These are phyloP conservation scores for Yamadazyma dushanensis DNA, from an alignment of 1,139 yeast species.

Conservation along the genomic window DNA sequence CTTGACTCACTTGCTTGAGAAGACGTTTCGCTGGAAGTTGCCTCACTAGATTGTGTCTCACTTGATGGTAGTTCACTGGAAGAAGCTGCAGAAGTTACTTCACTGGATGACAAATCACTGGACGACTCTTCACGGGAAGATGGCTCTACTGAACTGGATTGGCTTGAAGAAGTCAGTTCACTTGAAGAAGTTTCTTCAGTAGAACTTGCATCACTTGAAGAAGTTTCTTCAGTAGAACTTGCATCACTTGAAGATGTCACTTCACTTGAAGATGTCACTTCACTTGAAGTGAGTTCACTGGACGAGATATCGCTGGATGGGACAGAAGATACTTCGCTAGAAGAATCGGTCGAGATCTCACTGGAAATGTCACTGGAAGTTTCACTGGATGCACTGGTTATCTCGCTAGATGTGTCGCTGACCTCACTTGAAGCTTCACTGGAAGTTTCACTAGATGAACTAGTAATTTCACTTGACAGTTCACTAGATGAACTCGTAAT, in stretches of 20 bases:
- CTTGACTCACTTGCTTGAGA: slow-evolving; percentile 7
- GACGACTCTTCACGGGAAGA: neutral
- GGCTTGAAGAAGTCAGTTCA: slow-evolving; percentile 1
- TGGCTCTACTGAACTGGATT: neutral
- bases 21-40: slow-evolving; percentile 2
- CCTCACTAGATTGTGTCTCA: too few species aligned
- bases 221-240: neutral
- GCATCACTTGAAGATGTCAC: slow-evolving; percentile 1
- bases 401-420: slow-evolving; percentile 1
- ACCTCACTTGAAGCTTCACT: slow-evolving; percentile 3
- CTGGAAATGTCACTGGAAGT: too few species aligned
- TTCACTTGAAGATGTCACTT: slow-evolving; percentile 8
- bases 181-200: slow-evolving; percentile 7
- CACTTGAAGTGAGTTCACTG: slow-evolving; percentile 6
- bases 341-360: too few species aligned
- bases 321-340: slow-evolving; percentile 6
- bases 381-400: too few species aligned
- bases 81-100: slow-evolving; percentile 7
- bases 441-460: slow-evolving; percentile 6
- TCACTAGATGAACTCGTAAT: slow-evolving; percentile 5
- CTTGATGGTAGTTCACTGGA: slow-evolving; percentile 1
- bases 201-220: slow-evolving; percentile 1
- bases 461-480: neutral
- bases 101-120: neutral
- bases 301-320: slow-evolving; percentile 8